Conservation (phyloP, 345 rosid genomes). For the Toxicodendron radicans region DNA sequence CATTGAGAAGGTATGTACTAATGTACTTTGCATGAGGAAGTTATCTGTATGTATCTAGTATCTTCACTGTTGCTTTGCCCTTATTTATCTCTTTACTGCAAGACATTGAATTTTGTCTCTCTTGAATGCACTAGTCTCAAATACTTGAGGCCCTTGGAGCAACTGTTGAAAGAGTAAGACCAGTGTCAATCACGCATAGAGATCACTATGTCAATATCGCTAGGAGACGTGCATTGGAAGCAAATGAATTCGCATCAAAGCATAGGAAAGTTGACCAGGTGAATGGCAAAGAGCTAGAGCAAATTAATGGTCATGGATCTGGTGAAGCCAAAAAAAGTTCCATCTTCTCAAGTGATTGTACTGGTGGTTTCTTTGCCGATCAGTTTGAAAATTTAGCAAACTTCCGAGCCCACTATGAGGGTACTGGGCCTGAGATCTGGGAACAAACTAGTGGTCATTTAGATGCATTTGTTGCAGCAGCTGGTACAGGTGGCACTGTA, state of each 20-base stretch:
- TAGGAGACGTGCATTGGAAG: slow-evolving; percentile 75
- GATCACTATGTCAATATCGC: slow-evolving; percentile 94
- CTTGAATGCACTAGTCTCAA: slow-evolving; percentile 60
- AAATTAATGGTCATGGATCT: slow-evolving; percentile 44
- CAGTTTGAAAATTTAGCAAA: slow-evolving; percentile 96
- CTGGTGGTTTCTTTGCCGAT: slow-evolving; percentile 91
- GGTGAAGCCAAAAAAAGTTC: slow-evolving; percentile 40
- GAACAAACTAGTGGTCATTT: slow-evolving; percentile 66
- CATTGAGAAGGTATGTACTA: slow-evolving; percentile 69
- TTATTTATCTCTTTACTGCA: background rate
- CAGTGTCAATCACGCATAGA: slow-evolving; percentile 87
- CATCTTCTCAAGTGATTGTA: slow-evolving; percentile 40
- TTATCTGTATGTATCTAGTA: background rate
- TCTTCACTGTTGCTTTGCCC: background rate
- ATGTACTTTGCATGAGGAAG: background rate
- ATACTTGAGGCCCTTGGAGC: slow-evolving; percentile 94
- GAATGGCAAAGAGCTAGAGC: slow-evolving; percentile 31
- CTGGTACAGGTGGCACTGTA: slow-evolving; percentile 96
- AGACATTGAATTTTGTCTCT: slow-evolving; percentile 11
- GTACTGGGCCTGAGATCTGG: slow-evolving; percentile 97
- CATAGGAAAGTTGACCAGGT: slow-evolving; percentile 24
- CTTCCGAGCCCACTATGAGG: slow-evolving; percentile 85
- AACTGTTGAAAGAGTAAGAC: slow-evolving; percentile 89
- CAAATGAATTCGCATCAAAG: slow-evolving; percentile 59
- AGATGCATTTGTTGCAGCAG: slow-evolving; percentile 91